These are phyloP conservation scores for Ormosia semicastrata DNA, from an alignment of 306 rosid species.

Conservation along the genomic window DNA sequence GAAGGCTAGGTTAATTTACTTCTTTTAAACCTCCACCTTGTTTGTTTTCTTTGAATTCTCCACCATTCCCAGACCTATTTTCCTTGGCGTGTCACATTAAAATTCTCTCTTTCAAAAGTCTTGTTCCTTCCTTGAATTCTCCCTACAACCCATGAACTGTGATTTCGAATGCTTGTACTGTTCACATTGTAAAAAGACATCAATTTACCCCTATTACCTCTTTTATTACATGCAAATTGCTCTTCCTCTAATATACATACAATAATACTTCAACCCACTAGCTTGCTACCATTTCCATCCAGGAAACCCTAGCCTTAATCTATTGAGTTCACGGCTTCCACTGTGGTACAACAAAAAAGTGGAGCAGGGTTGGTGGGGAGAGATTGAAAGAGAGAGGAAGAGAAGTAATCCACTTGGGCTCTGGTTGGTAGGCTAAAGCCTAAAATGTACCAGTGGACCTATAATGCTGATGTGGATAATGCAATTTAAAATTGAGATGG, in stretches of 20 bases:
- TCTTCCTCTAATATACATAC: neutral
- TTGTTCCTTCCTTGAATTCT: neutral
- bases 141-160: neutral
- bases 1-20: neutral
- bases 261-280: neutral
- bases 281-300: too few species aligned
- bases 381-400: neutral
- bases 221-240: neutral
- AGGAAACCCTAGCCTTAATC: too few species aligned
- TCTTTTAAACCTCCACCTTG: neutral
- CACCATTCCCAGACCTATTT: constrained; percentile 6
- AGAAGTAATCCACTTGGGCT: neutral
- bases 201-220: neutral
- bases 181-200: neutral
- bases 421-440: neutral
- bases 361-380: too few species aligned
- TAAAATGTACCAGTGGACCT: neutral
- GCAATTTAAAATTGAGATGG: constrained; percentile 7
- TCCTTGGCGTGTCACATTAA: neutral
- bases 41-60: constrained; percentile 1
- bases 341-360: too few species aligned
- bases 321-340: too few species aligned
- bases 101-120: neutral
- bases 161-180: neutral
- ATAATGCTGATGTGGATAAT: neutral